These are phyloP conservation scores for Cyamopsis tetragonoloba DNA, from an alignment of 306 rosid species.

Conservation along the genomic window DNA sequence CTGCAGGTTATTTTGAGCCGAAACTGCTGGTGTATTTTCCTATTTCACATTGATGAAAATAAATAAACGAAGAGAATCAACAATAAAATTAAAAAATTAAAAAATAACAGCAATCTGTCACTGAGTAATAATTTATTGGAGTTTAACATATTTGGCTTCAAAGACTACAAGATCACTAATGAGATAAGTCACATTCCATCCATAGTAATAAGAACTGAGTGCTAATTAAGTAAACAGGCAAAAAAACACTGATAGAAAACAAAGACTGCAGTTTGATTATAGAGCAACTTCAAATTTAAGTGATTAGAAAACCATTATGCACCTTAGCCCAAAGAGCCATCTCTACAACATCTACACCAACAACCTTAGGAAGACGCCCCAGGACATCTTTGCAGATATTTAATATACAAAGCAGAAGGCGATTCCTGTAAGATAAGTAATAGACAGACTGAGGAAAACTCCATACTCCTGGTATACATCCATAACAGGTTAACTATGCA, in stretches of 20 bases:
- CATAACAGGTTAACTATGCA: background rate
- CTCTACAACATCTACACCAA: slow-evolving; percentile 96
- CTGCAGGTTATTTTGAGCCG: slow-evolving; percentile 39
- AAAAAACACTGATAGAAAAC: background rate
- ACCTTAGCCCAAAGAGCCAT: slow-evolving; percentile 99
- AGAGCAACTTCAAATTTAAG: slow-evolving; percentile 21
- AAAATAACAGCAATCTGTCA: background rate
- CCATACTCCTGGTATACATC: background rate
- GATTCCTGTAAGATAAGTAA: slow-evolving; percentile 59
- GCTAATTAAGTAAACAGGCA: background rate
- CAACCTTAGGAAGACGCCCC: slow-evolving; percentile 90
- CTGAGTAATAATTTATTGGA: background rate
- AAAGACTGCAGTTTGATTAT: slow-evolving; percentile 6
- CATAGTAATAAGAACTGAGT: slow-evolving; percentile 6
- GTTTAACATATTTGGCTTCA: slow-evolving; percentile 15
- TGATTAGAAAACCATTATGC: slow-evolving; percentile 30
- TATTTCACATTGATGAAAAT: slow-evolving; percentile 33
- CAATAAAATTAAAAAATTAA: slow-evolving; percentile 1
- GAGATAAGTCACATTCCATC: slow-evolving; percentile 13
- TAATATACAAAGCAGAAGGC: slow-evolving; percentile 67
- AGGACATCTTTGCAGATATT: slow-evolving; percentile 79
- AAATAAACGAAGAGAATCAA: slow-evolving; percentile 9
- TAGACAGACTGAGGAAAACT: slow-evolving; percentile 13
- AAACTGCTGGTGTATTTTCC: slow-evolving; percentile 74
- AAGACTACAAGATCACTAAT: slow-evolving; percentile 10